phyloP scores from a whole-genome alignment of 192 early-diverging fungal genomes.

The Martensiomyces pterosporus region DNA sequence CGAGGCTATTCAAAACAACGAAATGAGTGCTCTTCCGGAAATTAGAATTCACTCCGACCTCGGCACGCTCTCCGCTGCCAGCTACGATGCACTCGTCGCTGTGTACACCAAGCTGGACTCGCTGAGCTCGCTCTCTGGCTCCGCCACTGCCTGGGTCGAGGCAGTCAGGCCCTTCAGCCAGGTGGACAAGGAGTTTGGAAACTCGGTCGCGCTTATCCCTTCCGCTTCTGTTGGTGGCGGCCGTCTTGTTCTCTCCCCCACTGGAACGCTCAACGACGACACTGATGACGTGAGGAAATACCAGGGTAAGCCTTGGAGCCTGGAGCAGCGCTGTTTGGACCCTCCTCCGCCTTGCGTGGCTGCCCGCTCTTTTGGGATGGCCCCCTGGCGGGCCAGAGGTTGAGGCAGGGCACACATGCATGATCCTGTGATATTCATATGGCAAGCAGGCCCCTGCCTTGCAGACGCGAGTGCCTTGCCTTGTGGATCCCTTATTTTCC shows the following conservation, averaged over 20 bases:
- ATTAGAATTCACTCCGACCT: slow-evolving; percentile 18
- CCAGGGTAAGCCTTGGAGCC: too few relatives aligned
- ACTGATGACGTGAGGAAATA: slow-evolving; percentile 80
- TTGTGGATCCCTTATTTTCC: too few relatives aligned
- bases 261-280: slow-evolving; percentile 65
- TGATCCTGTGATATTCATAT: too few relatives aligned
- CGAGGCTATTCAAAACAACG: not conserved
- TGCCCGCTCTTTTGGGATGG: too few relatives aligned
- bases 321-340: too few relatives aligned
- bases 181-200: slow-evolving; percentile 45
- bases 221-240: slow-evolving; percentile 52
- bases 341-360: too few relatives aligned
- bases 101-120: slow-evolving; percentile 19
- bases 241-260: slow-evolving; percentile 72
- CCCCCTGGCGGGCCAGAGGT: too few relatives aligned
- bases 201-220: slow-evolving; percentile 21
- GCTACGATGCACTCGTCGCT: slow-evolving; percentile 35
- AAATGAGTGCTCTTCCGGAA: slow-evolving; percentile 25
- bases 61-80: slow-evolving; percentile 5
- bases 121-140: slow-evolving; percentile 1
- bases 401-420: too few relatives aligned
- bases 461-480: too few relatives aligned
- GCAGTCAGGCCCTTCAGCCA: slow-evolving; percentile 17
- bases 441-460: too few relatives aligned
- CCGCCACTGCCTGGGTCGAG: not conserved